Evolutionary conservation across 2,329 filamentous ascomycete genomes (phyloP).

Genomic region (Xylaria multiplex): DNA sequence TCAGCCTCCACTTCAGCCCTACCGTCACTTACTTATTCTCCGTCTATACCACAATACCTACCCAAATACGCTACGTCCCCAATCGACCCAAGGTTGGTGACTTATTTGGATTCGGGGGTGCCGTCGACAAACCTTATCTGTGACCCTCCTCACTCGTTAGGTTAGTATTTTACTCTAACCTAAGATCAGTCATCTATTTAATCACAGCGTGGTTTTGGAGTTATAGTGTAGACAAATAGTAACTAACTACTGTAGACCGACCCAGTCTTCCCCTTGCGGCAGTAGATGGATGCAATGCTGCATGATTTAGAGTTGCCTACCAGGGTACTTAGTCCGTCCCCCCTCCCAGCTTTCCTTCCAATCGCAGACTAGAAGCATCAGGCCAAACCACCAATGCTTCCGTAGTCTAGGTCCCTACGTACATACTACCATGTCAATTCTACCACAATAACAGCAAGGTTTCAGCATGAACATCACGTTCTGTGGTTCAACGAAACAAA

Average conservation of each 20-base stretch:
- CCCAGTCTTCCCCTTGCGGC: too few species aligned
- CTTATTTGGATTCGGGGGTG: too few species aligned
- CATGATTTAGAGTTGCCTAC: background rate
- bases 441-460: background rate
- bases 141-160: conserved; percentile 2
- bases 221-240: background rate
- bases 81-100: too few species aligned
- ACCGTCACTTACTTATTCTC: too few species aligned
- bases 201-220: conserved; percentile 4
- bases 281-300: background rate
- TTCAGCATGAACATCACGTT: background rate
- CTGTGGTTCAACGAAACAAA: background rate
- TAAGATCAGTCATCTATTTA: conserved; percentile 19
- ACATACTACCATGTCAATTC: background rate
- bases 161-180: background rate
- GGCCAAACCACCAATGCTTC: background rate
- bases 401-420: background rate
- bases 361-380: background rate
- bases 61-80: too few species aligned
- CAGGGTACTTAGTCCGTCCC: background rate
- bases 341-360: too few species aligned
- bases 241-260: too few species aligned
- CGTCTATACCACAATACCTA: too few species aligned
- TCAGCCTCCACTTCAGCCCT: too few species aligned
- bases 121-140: too few species aligned